phyloP scores from a whole-genome alignment of 257 asterid genomes.

The Vinca minor region DNA sequence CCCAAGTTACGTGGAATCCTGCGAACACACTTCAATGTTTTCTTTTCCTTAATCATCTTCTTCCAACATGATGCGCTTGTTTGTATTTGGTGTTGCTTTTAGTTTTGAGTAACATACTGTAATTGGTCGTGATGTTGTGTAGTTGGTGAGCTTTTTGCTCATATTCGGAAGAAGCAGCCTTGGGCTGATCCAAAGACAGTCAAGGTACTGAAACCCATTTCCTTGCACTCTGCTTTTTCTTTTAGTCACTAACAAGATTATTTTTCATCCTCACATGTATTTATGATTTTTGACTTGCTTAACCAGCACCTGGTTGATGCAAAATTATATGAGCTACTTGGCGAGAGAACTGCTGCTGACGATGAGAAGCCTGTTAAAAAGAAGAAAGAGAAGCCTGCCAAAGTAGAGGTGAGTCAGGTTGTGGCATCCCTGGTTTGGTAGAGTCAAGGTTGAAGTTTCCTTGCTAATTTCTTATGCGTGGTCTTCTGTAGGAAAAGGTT shows the following conservation, averaged over 20 bases:
- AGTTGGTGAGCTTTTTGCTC: constrained; percentile 77
- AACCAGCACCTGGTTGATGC: constrained; percentile 68
- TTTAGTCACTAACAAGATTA: not conserved
- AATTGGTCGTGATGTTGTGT: constrained; percentile 11
- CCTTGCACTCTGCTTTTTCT: not conserved
- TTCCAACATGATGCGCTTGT: not conserved
- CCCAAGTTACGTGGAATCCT: too few relatives aligned
- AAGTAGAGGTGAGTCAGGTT: constrained; percentile 48
- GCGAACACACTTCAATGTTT: too few relatives aligned
- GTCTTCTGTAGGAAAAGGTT: constrained; percentile 44
- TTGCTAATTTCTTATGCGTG: not conserved
- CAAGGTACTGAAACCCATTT: constrained; percentile 41
- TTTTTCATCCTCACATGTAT: not conserved
- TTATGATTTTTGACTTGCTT: constrained; percentile 11
- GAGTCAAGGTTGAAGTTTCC: not conserved
- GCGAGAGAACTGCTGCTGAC: constrained; percentile 86
- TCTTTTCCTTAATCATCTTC: too few relatives aligned
- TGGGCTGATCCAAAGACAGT: constrained; percentile 93
- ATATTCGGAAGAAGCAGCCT: constrained; percentile 73
- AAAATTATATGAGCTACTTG: constrained; percentile 58
- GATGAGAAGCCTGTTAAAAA: constrained; percentile 75
- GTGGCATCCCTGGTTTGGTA: constrained; percentile 11
- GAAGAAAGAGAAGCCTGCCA: constrained; percentile 84
- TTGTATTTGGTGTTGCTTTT: not conserved
- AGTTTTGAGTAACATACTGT: constrained; percentile 2